A percentile compares a stretch with the other conserved stretches of the same genome.
phyloP scores from a whole-genome alignment of 75 land plant genomes.

The Gnetum montanum region DNA sequence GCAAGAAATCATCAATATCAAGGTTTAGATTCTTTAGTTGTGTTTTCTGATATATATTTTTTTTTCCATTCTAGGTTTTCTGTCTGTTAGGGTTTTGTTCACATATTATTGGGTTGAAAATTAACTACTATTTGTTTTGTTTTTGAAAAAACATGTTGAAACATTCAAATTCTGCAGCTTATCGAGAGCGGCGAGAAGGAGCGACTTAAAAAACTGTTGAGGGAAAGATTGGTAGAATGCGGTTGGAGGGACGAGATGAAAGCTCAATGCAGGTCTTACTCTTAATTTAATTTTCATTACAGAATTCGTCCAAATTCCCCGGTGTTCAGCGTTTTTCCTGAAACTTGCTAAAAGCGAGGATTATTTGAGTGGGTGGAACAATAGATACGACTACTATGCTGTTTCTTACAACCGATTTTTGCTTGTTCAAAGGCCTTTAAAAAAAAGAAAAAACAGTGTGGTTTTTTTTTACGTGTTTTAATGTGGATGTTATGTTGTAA shows the following conservation, averaged over 20 bases:
- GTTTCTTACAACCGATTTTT: no score
- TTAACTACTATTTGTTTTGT: neutral
- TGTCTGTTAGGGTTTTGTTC: neutral
- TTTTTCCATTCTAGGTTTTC: neutral
- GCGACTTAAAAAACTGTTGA: conserved; percentile 73
- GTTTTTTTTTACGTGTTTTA: no score
- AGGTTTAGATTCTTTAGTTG: conserved; percentile 29
- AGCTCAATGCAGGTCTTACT: conserved; percentile 72
- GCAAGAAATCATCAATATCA: conserved; percentile 75
- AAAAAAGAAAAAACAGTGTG: no score
- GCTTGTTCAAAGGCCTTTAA: no score
- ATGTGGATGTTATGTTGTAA: no score
- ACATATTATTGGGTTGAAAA: neutral
- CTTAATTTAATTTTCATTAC: neutral
- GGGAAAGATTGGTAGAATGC: conserved; percentile 91
- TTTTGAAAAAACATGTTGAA: neutral
- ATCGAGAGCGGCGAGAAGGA: conserved; percentile 98
- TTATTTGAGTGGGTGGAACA: no score
- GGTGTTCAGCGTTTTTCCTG: no score
- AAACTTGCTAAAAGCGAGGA: no score
- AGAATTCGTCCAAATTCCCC: no score
- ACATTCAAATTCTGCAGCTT: conserved; percentile 25
- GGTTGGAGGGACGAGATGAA: conserved; percentile 98
- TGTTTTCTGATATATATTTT: neutral
- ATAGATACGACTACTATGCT: no score